Evolutionary conservation across 345 rosid genomes (phyloP).

Genomic region (Hibiscus syriacus): DNA sequence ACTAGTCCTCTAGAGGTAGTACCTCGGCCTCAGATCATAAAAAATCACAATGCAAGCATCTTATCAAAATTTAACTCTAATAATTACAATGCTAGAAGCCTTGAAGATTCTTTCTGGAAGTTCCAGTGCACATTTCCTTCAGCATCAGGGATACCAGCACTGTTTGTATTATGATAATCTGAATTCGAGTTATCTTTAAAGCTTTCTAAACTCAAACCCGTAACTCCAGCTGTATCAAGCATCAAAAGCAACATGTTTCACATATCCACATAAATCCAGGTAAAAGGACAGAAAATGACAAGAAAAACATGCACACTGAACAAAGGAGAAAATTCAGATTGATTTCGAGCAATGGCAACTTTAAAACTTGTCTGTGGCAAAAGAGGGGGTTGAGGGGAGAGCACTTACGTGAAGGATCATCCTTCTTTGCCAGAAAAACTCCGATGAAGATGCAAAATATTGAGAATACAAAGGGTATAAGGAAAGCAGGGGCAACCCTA

Average conservation of each 20-base stretch:
- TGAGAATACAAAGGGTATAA: slow-evolving; percentile 81
- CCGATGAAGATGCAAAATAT: slow-evolving; percentile 89
- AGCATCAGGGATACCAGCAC: slow-evolving; percentile 92
- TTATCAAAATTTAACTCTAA: neutral
- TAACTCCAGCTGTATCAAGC: slow-evolving; percentile 64
- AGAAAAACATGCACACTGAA: neutral
- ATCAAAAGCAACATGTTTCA: slow-evolving; percentile 10
- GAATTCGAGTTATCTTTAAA: slow-evolving; percentile 88
- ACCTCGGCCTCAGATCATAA: neutral
- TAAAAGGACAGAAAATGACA: neutral
- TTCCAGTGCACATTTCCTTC: slow-evolving; percentile 70
- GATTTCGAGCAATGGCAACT: neutral
- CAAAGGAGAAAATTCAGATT: neutral
- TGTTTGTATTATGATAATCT: slow-evolving; percentile 77
- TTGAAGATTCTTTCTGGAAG: slow-evolving; percentile 60
- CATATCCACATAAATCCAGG: neutral
- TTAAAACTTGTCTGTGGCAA: neutral
- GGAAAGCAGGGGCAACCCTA: slow-evolving; percentile 98
- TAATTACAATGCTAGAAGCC: neutral
- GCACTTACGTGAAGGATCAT: slow-evolving; percentile 66
- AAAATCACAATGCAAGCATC: neutral
- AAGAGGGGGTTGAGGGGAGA: neutral
- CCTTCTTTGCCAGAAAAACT: slow-evolving; percentile 52
- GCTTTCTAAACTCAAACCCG: slow-evolving; percentile 74
- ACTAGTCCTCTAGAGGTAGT: neutral